These are phyloP conservation scores for Geotrichum klebahnii DNA, from an alignment of 1,139 yeast genomes.

Conservation along the genomic window DNA sequence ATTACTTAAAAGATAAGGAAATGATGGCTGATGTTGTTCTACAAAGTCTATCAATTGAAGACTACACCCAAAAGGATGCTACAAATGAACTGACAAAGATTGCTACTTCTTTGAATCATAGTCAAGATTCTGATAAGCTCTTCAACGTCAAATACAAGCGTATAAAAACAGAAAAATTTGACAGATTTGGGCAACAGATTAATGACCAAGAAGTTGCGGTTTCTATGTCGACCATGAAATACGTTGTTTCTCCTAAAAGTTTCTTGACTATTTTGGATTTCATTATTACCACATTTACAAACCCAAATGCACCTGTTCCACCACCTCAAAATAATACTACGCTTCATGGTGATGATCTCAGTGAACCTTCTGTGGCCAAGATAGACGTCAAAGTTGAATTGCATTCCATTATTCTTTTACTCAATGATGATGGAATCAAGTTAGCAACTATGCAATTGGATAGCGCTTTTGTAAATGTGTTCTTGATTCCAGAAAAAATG, in stretches of 20 bases:
- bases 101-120: slow-evolving; percentile 60
- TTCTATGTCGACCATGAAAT: slow-evolving; percentile 72
- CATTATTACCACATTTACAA: slow-evolving; percentile 77
- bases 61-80: slow-evolving; percentile 63
- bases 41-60: slow-evolving; percentile 65
- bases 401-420: slow-evolving; percentile 67
- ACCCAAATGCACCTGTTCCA: slow-evolving; percentile 53
- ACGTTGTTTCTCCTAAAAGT: slow-evolving; percentile 74
- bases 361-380: slow-evolving; percentile 37
- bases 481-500: slow-evolving; percentile 72
- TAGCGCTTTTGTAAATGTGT: slow-evolving; percentile 63
- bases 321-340: slow-evolving; percentile 11
- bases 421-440: slow-evolving; percentile 80
- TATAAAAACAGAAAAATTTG: slow-evolving; percentile 29
- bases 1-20: slow-evolving; percentile 55
- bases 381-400: slow-evolving; percentile 65
- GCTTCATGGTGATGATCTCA: not conserved
- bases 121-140: slow-evolving; percentile 46
- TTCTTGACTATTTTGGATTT: slow-evolving; percentile 75
- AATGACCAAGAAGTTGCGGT: slow-evolving; percentile 76
- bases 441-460: slow-evolving; percentile 75
- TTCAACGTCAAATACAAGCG: slow-evolving; percentile 57
- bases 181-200: slow-evolving; percentile 37
- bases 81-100: slow-evolving; percentile 63
- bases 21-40: slow-evolving; percentile 65